Evolutionary conservation across 2,329 filamentous ascomycete species (phyloP).

Genomic region (Spiromastix sp.): DNA sequence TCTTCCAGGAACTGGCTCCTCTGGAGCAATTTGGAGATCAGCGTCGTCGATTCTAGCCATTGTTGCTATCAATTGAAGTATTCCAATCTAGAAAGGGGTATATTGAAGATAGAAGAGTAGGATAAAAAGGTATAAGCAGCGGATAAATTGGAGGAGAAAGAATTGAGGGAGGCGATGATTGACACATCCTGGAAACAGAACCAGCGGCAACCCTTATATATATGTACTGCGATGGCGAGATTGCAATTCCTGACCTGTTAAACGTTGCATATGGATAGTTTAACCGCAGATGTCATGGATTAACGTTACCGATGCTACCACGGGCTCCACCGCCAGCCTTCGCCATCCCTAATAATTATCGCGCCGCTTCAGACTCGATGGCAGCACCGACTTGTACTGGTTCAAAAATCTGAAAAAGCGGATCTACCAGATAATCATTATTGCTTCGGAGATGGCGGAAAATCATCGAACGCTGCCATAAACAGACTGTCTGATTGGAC

Average conservation of each 20-base stretch:
- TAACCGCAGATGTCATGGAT: constrained; percentile 2
- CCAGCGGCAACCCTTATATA: too few species aligned
- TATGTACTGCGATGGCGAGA: background rate
- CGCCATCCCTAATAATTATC: constrained; percentile 31
- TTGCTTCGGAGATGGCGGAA: background rate
- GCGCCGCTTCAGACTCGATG: constrained; percentile 5
- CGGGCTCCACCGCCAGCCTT: constrained; percentile 21
- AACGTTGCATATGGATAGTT: background rate
- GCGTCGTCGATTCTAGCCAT: constrained; percentile 3
- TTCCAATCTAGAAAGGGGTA: too few species aligned
- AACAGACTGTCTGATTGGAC: too few species aligned
- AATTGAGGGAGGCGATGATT: background rate
- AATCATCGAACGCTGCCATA: too few species aligned
- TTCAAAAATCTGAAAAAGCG: background rate
- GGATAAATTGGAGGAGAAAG: background rate
- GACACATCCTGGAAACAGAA: too few species aligned
- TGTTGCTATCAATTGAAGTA: background rate
- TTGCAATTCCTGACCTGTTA: background rate
- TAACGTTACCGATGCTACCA: constrained; percentile 1
- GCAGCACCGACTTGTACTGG: background rate
- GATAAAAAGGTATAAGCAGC: background rate
- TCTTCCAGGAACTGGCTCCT: background rate
- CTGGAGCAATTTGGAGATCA: constrained; percentile 1
- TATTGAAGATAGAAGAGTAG: background rate
- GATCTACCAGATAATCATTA: background rate